Evolutionary conservation across 306 rosid species (phyloP).

Genomic region (Albizia julibrissin): DNA sequence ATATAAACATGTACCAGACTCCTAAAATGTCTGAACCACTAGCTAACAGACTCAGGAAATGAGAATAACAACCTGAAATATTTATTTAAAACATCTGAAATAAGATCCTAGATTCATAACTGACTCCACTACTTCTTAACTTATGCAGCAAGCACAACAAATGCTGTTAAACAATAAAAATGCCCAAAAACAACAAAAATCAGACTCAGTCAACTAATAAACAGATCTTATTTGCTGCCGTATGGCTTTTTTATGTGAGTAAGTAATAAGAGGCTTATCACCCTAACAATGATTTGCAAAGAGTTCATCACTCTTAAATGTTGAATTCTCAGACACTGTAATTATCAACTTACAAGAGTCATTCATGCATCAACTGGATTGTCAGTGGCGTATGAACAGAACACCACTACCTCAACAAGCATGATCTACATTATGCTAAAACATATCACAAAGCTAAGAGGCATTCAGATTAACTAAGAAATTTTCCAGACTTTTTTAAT

Average conservation of each 20-base stretch:
- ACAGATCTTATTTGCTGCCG: not conserved
- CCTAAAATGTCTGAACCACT: not conserved
- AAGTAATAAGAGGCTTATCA: not conserved
- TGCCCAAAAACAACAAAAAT: not conserved
- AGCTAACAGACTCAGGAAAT: not conserved
- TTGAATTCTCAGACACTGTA: conserved; percentile 9
- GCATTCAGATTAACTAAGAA: not conserved
- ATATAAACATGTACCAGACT: too few species aligned
- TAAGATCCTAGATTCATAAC: not conserved
- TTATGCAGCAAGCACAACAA: not conserved
- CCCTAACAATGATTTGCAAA: conserved; percentile 5
- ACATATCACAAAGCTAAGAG: conserved; percentile 10
- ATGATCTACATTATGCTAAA: conserved; percentile 15
- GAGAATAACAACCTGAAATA: not conserved
- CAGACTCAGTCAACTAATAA: not conserved
- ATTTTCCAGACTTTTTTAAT: not conserved
- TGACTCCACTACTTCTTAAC: not conserved
- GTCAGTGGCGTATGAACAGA: not conserved
- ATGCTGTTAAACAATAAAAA: not conserved
- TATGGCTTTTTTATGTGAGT: not conserved
- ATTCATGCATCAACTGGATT: conserved; percentile 25
- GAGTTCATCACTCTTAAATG: not conserved
- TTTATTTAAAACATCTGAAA: too few species aligned
- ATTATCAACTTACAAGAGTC: not conserved
- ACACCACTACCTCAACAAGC: not conserved